Conservation (phyloP, 2,329 filamentous ascomycete genomes). For the Talaromyces sp. region DNA sequence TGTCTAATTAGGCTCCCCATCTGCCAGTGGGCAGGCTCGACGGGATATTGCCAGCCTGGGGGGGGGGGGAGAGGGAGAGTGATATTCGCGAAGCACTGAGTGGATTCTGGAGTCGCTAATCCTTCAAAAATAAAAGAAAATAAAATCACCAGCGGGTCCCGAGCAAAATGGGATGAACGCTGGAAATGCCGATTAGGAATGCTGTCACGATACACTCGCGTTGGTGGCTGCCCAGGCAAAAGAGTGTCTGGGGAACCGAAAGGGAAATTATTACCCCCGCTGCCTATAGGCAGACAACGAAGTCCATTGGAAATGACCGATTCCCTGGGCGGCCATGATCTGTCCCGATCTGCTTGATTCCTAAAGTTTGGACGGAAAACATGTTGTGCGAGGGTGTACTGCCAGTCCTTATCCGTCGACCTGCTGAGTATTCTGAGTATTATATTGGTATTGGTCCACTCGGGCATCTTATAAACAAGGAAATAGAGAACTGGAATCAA, state of each 20-base stretch:
- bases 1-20: too few species aligned
- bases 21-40: too few species aligned
- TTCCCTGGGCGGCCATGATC: not conserved
- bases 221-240: too few species aligned
- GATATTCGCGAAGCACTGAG: too few species aligned
- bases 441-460: too few species aligned
- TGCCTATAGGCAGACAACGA: not conserved
- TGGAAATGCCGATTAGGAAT: constrained; percentile 19
- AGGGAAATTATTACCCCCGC: constrained; percentile 2
- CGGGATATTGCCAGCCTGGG: not conserved
- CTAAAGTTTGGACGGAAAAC: not conserved
- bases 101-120: too few species aligned
- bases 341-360: constrained; percentile 1
- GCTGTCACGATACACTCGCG: constrained; percentile 18
- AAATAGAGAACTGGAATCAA: too few species aligned
- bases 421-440: too few species aligned
- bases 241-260: not conserved
- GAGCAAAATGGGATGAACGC: constrained; percentile 1
- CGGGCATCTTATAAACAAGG: too few species aligned
- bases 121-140: not conserved
- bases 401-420: too few species aligned
- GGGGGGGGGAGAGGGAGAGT: not conserved
- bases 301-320: too few species aligned
- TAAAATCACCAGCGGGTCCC: not conserved
- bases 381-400: constrained; percentile 18